Percentiles rank a stretch among this genome's conserved stretches.
Conservation (phyloP, 108 stramenopile genomes). For the Skeletonema potamos region DNA sequence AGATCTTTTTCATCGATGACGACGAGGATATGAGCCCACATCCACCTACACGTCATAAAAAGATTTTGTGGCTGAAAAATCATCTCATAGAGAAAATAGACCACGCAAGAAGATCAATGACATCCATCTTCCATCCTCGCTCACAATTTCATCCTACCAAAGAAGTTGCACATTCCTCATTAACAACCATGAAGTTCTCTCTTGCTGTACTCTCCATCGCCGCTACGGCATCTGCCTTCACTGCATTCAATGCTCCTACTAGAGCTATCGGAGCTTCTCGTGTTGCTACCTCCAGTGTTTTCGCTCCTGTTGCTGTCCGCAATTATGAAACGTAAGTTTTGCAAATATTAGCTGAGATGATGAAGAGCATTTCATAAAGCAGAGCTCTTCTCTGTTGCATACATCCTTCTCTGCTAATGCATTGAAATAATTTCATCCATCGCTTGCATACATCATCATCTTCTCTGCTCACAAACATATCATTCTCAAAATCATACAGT, state of each 20-base stretch:
- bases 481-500: constrained; percentile 24
- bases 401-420: background rate
- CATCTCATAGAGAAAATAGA: too few relatives aligned
- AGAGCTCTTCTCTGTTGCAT: background rate
- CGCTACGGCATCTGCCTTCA: constrained; percentile 57
- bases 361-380: background rate
- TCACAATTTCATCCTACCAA: background rate
- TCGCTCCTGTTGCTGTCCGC: constrained; percentile 27
- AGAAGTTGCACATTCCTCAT: background rate
- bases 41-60: background rate
- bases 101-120: background rate
- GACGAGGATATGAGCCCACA: background rate
- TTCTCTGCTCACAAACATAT: background rate
- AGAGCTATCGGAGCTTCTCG: constrained; percentile 16
- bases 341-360: background rate
- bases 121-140: background rate
- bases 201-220: constrained; percentile 46
- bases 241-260: constrained; percentile 16
- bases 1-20: background rate
- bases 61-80: background rate
- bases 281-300: constrained; percentile 13
- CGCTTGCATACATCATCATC: background rate
- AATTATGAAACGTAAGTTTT: constrained; percentile 37
- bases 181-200: constrained; percentile 47
- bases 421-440: background rate